Evolutionary conservation across 2,329 filamentous ascomycete genomes (phyloP), one percentile per base, ranked within the genome.

Genomic region (Cladorrhinum sp.): DNA sequence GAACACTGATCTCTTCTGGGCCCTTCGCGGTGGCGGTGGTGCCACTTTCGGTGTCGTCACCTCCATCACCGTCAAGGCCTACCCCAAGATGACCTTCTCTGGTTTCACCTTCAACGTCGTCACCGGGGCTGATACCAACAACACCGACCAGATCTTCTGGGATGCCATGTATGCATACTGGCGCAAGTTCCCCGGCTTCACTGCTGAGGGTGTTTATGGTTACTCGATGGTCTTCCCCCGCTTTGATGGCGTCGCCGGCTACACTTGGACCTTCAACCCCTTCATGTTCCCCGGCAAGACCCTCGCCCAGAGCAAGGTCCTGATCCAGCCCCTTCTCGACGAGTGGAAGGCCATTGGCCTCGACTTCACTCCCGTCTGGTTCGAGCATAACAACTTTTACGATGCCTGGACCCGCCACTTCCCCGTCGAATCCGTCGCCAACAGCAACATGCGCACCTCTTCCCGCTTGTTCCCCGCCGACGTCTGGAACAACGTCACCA

Each of bases 1-100:
- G 25, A 74, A 83, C 59, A 54, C 72, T 1, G 80, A 83, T 49
- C 71, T 84, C 2, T 83, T 78, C 69, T 82, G 78, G 75, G 80
- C 79, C 2, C 71, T 83, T 27, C 71, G 77, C 13, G 80, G 80
- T 22, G 80, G 76, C 10, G 79, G 78, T 24, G 73, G 73, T 13
- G 61, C 70, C 49, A 77, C 75, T 5, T 77, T 71, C 50, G 74
- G 75, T n/a, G 68, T 77, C 9, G 74, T 77, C 13, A 71, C 68
- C 2, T 71, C 57, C 25, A 57, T 67, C 50, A 62, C 60, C 3
- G 65, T 68, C 60, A 68, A 65, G 60, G 65, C 50, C 3, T 58
- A 59, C 58, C 64, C 66, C 62, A 63, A 63, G 56, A 56, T 59
- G 55, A 58, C 36, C 50, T 25, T 63, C 49, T 41, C 66, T 1